phyloP scores from a whole-genome alignment of 768 basidiomycete genomes.

The Naganishia vishniacii region DNA sequence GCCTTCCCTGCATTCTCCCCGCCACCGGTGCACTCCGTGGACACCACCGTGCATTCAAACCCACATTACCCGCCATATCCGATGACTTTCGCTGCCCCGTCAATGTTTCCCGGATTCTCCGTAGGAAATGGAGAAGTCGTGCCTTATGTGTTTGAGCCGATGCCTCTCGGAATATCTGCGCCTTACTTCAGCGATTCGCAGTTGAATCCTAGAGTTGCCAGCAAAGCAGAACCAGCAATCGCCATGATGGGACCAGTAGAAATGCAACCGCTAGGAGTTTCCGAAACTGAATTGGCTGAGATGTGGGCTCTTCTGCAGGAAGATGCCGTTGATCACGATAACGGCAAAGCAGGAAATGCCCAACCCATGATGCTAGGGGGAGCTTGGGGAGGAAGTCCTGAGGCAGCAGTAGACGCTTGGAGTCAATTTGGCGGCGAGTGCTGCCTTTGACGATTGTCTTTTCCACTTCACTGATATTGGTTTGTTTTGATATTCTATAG shows the following conservation, averaged over 20 bases:
- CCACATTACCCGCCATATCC: neutral
- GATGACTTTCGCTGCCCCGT: constrained; percentile 1
- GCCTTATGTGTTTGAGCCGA: constrained; percentile 34
- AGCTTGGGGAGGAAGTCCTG: constrained; percentile 3
- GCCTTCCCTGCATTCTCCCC: neutral
- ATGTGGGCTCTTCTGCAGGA: constrained; percentile 37
- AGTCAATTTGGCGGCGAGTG: constrained; percentile 11
- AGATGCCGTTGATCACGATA: constrained; percentile 4
- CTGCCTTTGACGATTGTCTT: neutral
- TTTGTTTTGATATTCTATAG: neutral
- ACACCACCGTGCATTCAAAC: neutral
- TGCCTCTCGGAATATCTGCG: constrained; percentile 22
- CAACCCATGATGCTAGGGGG: neutral
- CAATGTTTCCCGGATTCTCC: constrained; percentile 21
- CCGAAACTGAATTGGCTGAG: constrained; percentile 32
- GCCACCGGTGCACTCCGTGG: neutral
- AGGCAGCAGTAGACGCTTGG: neutral
- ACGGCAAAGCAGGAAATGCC: neutral
- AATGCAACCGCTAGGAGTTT: constrained; percentile 10
- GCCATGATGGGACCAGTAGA: constrained; percentile 1
- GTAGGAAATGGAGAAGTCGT: constrained; percentile 20
- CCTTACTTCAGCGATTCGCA: neutral
- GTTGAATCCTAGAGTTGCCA: neutral
- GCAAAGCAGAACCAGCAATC: constrained; percentile 7
- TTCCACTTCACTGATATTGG: no score